Base-by-base conservation (phyloP, 331 rosid genomes). In the Cydonia oblonga region DNA sequence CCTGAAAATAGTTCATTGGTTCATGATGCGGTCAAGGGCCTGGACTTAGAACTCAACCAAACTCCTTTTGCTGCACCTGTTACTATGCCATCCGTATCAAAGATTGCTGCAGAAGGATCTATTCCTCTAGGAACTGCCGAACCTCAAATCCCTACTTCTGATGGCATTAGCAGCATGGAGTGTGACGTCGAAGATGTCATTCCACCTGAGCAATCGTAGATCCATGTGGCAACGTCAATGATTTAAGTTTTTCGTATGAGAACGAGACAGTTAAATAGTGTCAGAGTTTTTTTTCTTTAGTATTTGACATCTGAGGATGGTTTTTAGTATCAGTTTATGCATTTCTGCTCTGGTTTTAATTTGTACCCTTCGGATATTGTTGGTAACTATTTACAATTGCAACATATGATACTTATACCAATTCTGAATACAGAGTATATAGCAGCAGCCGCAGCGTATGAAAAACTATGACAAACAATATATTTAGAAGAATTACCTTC, bases 31-130 rank as follows among this genome's bases (percentile, higher is more conserved):
- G 58, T 75, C 9, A 72, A 78, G 74, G 71, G 25, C 51, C 68
- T 75, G 66, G 73, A 77, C 63, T 32, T 81, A 14, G 84, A 79
- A 75, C 73, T 77, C 74, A 84, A 75, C 76, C 79, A 58, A 44
- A 66, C 57, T 71, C 80, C 81, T n/a, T 35, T 73, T 77, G 72
- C 78, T 64, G 83, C 81, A 56, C 80, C 83, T 23, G 66, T 62
- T 35, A 44, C n/a, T 6, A 33, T 20, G 26, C 61, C 49, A 53
- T 29, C 70, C 24, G 83, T 51, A 58, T 58, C 67, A 51, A 79
- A 79, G 78, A 32, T 44, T 64, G 69, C 75, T 46, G 32, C 81
- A 3, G 40, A 75, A 68, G 83, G 66, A 72, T 26, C 74, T n/a
- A 72, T 78, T 40, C 61, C 29, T 33, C 33, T 22, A 28, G 84